Conservation (phyloP, 208 protist genomes). For the Crithidia expoeki region DNA sequence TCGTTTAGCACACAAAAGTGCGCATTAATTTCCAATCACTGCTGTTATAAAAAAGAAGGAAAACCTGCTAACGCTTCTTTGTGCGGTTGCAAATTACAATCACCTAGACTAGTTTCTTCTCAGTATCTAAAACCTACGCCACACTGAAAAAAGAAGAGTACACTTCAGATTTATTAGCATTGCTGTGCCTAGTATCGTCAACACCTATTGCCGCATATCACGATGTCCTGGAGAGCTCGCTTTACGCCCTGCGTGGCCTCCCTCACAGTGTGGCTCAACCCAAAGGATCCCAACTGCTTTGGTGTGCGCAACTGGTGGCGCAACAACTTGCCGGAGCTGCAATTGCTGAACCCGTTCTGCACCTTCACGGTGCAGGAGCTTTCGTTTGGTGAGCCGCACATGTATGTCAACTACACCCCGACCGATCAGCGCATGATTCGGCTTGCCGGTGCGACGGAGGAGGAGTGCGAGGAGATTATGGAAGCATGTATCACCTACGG, state of each 20-base stretch:
- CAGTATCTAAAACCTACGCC: no score
- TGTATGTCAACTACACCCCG: slow-evolving; percentile 91
- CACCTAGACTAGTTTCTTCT: neutral
- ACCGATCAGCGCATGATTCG: slow-evolving; percentile 90
- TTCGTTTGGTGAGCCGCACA: slow-evolving; percentile 90
- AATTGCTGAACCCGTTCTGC: slow-evolving; percentile 90
- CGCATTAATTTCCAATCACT: no score
- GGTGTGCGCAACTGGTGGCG: slow-evolving; percentile 93
- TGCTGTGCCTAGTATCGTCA: neutral
- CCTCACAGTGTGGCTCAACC: slow-evolving; percentile 91
- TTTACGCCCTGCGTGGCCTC: slow-evolving; percentile 87
- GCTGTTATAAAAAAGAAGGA: no score
- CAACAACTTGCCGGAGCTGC: slow-evolving; percentile 90
- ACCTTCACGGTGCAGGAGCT: slow-evolving; percentile 91
- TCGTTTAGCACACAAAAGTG: no score
- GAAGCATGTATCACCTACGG: slow-evolving; percentile 90
- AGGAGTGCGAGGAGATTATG: slow-evolving; percentile 92
- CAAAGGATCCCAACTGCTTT: slow-evolving; percentile 92
- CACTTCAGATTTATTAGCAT: neutral
- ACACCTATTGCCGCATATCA: neutral
- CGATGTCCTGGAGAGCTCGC: slow-evolving; percentile 90
- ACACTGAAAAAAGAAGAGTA: no score
- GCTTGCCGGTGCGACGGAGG: slow-evolving; percentile 86
- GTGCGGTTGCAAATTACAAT: no score
- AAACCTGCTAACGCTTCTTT: no score